Conservation (phyloP, 495 filamentous ascomycete species). For the Beverwykella pulmonaria region DNA sequence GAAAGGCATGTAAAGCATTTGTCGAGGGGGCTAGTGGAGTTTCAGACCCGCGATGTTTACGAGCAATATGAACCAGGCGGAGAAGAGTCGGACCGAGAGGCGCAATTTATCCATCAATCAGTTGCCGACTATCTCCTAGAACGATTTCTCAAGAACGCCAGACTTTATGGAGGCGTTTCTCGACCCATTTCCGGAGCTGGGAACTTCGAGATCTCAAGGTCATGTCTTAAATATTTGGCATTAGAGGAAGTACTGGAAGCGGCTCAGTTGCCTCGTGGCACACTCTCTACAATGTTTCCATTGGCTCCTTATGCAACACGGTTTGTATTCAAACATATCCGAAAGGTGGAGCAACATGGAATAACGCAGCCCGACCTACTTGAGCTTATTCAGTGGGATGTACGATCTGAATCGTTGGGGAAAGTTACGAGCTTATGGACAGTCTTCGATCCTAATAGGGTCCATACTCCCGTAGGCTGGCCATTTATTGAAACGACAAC, state of each 20-base stretch:
- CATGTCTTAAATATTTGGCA: conserved; percentile 17
- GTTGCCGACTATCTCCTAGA: conserved; percentile 16
- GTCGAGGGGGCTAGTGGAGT: conserved; percentile 8
- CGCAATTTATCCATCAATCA: conserved; percentile 18
- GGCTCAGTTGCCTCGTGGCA: not conserved
- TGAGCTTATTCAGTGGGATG: too few species aligned
- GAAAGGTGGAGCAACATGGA: too few species aligned
- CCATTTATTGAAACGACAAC: too few species aligned
- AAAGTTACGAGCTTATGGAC: too few species aligned
- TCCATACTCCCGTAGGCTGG: too few species aligned
- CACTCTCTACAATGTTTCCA: too few species aligned
- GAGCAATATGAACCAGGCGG: conserved; percentile 11
- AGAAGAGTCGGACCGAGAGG: conserved; percentile 15
- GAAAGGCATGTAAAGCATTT: conserved; percentile 7
- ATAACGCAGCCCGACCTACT: too few species aligned
- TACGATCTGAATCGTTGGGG: too few species aligned
- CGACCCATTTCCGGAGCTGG: not conserved
- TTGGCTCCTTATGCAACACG: too few species aligned
- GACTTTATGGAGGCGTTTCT: not conserved
- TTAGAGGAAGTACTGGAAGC: conserved; percentile 9
- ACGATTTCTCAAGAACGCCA: conserved; percentile 5
- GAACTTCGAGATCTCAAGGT: conserved; percentile 15
- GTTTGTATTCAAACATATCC: too few species aligned
- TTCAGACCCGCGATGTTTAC: conserved; percentile 10
- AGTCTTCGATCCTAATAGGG: too few species aligned